These are phyloP conservation scores for Helenozyma rhizophorensis DNA, from an alignment of 805 yeast species.

Conservation along the genomic window DNA sequence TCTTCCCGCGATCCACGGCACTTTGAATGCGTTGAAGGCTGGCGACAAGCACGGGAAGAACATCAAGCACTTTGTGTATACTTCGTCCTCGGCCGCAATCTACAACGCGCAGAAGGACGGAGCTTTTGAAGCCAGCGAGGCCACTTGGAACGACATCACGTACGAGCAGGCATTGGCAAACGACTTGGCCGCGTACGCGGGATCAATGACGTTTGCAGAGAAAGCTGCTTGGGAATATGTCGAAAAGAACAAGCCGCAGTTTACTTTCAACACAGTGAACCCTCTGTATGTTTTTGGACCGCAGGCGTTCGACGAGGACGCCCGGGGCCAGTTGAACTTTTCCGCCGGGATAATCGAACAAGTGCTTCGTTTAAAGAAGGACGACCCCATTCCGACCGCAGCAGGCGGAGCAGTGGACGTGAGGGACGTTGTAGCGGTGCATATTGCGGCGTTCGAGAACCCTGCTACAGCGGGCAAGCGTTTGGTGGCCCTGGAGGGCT, in stretches of 20 bases:
- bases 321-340: constrained; percentile 19
- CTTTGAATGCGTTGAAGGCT: constrained; percentile 10
- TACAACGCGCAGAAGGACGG: too few species aligned
- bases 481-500: constrained; percentile 15
- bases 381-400: neutral
- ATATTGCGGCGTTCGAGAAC: constrained; percentile 16
- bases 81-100: constrained; percentile 12
- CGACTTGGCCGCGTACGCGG: constrained; percentile 2
- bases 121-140: too few species aligned
- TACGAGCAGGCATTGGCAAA: constrained; percentile 35
- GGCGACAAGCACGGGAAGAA: constrained; percentile 8
- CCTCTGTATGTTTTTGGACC: constrained; percentile 51
- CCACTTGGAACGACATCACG: constrained; percentile 49
- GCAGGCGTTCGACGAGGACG: constrained; percentile 38
- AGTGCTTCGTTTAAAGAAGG: constrained; percentile 1
- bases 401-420: constrained; percentile 14
- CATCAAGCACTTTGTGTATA: constrained; percentile 8
- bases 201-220: constrained; percentile 6
- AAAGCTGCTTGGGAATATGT: constrained; percentile 48
- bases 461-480: constrained; percentile 12
- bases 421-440: constrained; percentile 19
- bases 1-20: constrained; percentile 45
- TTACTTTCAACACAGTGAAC: constrained; percentile 37
- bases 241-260: constrained; percentile 33
- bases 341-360: constrained; percentile 16